A percentile compares a stretch with the other conserved stretches of the same genome.
Conservation (phyloP, 345 rosid species). For the Euphorbia pulcherrima region DNA sequence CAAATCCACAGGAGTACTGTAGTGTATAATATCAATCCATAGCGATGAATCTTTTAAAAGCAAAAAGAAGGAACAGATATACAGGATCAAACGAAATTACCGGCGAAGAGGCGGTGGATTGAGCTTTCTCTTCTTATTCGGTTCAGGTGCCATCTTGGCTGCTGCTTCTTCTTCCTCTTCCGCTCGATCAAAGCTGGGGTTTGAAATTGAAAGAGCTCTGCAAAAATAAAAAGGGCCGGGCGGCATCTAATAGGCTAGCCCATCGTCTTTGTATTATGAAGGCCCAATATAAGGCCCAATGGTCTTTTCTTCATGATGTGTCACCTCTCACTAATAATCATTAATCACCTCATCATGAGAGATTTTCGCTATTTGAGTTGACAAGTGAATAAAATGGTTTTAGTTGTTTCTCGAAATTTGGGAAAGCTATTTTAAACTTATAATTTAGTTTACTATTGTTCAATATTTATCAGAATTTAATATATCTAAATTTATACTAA, state of each 20-base stretch:
- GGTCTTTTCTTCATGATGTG: neutral
- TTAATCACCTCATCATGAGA: too few relatives aligned
- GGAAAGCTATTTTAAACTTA: too few relatives aligned
- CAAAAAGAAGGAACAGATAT: neutral
- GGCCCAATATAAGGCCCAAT: neutral
- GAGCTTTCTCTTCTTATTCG: constrained; percentile 17
- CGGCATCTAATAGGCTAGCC: neutral
- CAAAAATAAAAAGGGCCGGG: neutral
- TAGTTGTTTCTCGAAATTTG: too few relatives aligned
- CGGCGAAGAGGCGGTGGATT: constrained; percentile 12
- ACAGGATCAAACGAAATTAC: constrained; percentile 1
- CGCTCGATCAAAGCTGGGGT: neutral
- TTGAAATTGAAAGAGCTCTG: neutral
- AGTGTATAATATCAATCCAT: neutral
- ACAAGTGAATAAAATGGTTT: too few relatives aligned
- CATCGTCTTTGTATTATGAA: neutral
- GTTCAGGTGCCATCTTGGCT: constrained; percentile 14
- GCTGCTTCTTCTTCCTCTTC: neutral
- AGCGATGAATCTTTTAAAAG: neutral
- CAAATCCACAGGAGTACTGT: neutral
- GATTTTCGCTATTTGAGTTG: too few relatives aligned
- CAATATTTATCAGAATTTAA: too few relatives aligned
- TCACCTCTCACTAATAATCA: too few relatives aligned
- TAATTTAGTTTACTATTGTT: too few relatives aligned
- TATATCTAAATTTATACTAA: too few relatives aligned